Base-by-base conservation (phyloP, 1,284 basidiomycete species). In the Ustilago shanxiensis region DNA sequence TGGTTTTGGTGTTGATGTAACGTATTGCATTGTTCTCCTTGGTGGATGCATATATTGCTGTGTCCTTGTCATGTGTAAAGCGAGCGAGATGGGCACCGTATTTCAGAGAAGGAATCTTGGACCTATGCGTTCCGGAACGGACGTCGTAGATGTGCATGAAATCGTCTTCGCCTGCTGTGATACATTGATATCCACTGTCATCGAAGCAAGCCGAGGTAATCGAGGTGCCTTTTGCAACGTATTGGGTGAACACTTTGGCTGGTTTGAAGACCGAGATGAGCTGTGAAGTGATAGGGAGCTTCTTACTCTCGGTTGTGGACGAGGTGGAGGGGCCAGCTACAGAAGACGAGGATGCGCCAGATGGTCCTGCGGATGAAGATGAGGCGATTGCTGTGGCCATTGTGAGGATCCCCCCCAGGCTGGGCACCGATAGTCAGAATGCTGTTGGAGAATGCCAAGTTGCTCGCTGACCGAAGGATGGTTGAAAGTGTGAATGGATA, bases 1-100 rank as follows among this genome's bases (percentile, higher is more conserved):
- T 98, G 89, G 97, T 94, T 87, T 98, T 94, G 66, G 98, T 86
- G 2, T 93, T 95, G 81, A 97, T 94, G 86, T 98, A 98, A 26
- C 97, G 91, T 70, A 99, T 91, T 1, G 93, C 94, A 82, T 98
- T 86, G 85, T 98, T 93, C 85, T 93, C 93, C 86, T 97, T 98
- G 7, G 95, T 98, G 1, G 94, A 95, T 1, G 96, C 94, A 83
- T 98, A 92, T 2, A 99, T 86, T 63, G 98, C 92, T 5, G 92
- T 90, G 0, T 91, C 91, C 67, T 90, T 91, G 81, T 93, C 93
- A 87, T 99, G 97, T 0, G 96, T 98, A 84, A 98, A 98, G 2
- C 95, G 91, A 18, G 95, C 94, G 18, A 97, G 90, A 85, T 95
- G 93, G 31, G 95, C 93, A 1, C 97, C 97, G 86, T 99, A 99